Conservation (phyloP, 2,329 filamentous ascomycete genomes). For the Colletotrichum truncatum region DNA sequence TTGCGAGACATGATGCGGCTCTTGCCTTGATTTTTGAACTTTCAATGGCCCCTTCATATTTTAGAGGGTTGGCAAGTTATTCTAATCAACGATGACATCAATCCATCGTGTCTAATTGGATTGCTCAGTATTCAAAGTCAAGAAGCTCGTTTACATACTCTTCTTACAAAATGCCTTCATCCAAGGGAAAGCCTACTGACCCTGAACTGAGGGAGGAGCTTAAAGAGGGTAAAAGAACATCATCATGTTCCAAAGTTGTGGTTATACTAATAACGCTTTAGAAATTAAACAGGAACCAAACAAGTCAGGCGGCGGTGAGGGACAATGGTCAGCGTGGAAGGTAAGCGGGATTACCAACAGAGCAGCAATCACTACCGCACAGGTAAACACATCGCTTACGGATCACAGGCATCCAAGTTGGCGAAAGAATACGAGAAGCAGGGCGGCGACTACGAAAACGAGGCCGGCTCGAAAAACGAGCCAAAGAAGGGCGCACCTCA, state of each 20-base stretch:
- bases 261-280: conserved; percentile 18
- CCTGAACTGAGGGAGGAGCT: conserved; percentile 48
- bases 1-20: neutral
- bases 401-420: conserved; percentile 46
- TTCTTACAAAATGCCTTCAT: conserved; percentile 44
- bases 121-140: too few species aligned
- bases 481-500: conserved; percentile 38
- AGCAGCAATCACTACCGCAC: fast-evolving
- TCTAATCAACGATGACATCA: too few species aligned
- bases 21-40: neutral
- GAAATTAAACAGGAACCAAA: conserved; percentile 52
- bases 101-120: too few species aligned
- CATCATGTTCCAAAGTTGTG: fast-evolving
- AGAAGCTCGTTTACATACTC: neutral
- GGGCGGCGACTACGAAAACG: conserved; percentile 50
- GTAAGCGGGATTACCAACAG: neutral
- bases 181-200: conserved; percentile 51
- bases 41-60: too few species aligned
- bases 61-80: too few species aligned
- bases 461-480: conserved; percentile 49
- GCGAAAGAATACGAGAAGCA: conserved; percentile 53
- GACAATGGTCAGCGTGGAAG: conserved; percentile 36
- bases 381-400: too few species aligned
- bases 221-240: conserved; percentile 42
- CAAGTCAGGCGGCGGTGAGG: conserved; percentile 50